Evolutionary conservation across 148 eudicot genomes (phyloP).

Genomic region (Agrostemma githago): DNA sequence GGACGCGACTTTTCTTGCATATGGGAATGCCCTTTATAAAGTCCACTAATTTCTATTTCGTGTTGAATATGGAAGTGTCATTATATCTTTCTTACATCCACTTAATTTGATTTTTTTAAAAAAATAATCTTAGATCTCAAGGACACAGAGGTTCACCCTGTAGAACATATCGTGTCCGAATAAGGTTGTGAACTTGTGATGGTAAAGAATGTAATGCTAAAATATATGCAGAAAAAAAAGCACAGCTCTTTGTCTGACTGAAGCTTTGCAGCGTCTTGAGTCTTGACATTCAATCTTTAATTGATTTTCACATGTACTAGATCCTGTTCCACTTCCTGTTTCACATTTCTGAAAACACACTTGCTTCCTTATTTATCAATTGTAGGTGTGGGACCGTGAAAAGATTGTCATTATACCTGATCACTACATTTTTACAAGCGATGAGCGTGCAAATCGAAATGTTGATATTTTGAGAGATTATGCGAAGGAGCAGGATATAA

Average conservation of each 20-base stretch:
- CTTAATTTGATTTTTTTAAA: neutral
- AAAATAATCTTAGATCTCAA: neutral
- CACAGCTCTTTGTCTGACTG: neutral
- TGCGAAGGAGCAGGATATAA: constrained; percentile 72
- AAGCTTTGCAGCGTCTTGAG: neutral
- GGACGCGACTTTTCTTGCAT: neutral
- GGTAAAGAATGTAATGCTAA: neutral
- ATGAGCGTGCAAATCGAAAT: constrained; percentile 89
- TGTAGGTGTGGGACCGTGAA: constrained; percentile 96
- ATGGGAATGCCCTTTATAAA: neutral
- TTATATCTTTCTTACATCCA: neutral
- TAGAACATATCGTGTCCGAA: neutral
- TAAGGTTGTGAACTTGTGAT: neutral
- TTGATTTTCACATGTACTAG: neutral
- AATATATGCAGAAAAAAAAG: neutral
- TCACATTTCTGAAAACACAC: neutral
- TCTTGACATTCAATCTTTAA: neutral
- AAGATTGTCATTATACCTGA: constrained; percentile 92
- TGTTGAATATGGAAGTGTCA: neutral
- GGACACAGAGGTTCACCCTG: neutral
- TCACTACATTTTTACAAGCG: constrained; percentile 85
- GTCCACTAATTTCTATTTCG: neutral
- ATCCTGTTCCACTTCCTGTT: neutral
- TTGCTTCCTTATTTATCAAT: neutral
- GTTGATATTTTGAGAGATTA: constrained; percentile 90